Conservation (phyloP, 169 alveolate genomes). For the Plasmodium knowlesi region DNA sequence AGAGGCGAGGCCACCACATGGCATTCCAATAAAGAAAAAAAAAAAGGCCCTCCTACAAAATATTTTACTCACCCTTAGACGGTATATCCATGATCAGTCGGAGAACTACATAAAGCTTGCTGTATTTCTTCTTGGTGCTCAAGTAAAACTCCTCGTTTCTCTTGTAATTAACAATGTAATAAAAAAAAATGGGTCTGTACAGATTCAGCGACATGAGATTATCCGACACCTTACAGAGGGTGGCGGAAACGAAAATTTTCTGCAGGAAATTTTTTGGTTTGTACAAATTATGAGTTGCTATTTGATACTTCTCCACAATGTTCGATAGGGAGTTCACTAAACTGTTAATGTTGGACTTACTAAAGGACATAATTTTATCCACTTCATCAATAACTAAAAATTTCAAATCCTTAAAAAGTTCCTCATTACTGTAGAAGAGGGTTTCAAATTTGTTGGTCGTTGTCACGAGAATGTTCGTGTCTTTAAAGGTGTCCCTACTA, state of each 20-base stretch:
- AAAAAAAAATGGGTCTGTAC: slow-evolving; percentile 71
- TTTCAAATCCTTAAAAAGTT: slow-evolving; percentile 59
- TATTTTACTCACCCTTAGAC: slow-evolving; percentile 8
- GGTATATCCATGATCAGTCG: slow-evolving; percentile 5
- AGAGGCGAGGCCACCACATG: neutral
- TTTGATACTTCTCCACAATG: slow-evolving; percentile 43
- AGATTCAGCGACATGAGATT: slow-evolving; percentile 58
- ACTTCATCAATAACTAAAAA: slow-evolving; percentile 80
- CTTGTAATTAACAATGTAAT: slow-evolving; percentile 23
- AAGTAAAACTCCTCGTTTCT: slow-evolving; percentile 64
- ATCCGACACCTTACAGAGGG: slow-evolving; percentile 63
- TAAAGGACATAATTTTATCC: slow-evolving; percentile 67
- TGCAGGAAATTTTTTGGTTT: slow-evolving; percentile 59
- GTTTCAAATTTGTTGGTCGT: slow-evolving; percentile 67
- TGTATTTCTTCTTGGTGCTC: neutral
- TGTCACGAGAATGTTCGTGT: slow-evolving; percentile 38
- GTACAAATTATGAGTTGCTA: slow-evolving; percentile 1
- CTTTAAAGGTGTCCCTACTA: neutral
- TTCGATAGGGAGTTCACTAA: slow-evolving; percentile 45
- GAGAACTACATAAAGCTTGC: slow-evolving; percentile 15
- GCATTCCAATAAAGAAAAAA: neutral
- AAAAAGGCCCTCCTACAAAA: neutral
- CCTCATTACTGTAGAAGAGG: slow-evolving; percentile 66
- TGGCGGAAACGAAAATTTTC: slow-evolving; percentile 55
- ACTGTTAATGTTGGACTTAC: slow-evolving; percentile 13